Conservation (phyloP, 352 stramenopile genomes). For the Pythium aristosporum region DNA sequence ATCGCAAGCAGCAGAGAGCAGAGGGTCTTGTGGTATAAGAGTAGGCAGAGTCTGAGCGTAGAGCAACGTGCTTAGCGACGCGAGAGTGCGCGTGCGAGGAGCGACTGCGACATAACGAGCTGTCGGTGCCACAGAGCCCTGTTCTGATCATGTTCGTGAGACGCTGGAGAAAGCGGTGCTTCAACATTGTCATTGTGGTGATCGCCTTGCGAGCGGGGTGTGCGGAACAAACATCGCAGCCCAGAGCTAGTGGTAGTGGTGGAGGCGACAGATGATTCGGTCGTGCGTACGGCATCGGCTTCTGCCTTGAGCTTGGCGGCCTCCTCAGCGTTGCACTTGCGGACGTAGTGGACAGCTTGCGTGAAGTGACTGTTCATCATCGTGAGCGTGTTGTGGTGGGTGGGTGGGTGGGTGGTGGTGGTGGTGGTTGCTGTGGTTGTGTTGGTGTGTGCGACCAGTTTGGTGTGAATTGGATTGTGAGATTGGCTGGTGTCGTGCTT, state of each 20-base stretch:
- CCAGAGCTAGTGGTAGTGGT: neutral
- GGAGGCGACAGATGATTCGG: neutral
- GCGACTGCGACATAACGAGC: neutral
- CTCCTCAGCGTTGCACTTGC: constrained; percentile 10
- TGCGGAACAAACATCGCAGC: neutral
- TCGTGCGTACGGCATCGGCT: neutral
- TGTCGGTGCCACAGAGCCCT: neutral
- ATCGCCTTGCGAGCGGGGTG: neutral
- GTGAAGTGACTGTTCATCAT: constrained; percentile 13
- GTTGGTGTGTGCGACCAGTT: neutral
- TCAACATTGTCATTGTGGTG: no score
- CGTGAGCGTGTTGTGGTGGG: neutral
- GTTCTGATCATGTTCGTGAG: neutral
- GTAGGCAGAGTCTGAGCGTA: no score
- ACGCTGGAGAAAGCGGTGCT: no score
- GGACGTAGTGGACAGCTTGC: constrained; percentile 9
- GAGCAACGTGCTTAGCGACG: no score
- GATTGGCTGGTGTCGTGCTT: neutral
- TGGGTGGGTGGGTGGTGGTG: neutral
- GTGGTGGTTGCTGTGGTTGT: no score
- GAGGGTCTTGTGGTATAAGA: no score
- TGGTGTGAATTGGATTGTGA: neutral
- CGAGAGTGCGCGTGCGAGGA: neutral
- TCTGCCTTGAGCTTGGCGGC: neutral
- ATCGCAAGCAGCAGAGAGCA: no score